Percentiles rank a stretch among this genome's conserved stretches.
Conservation (phyloP, 495 filamentous ascomycete species). For the Penicillium ochrochloron region DNA sequence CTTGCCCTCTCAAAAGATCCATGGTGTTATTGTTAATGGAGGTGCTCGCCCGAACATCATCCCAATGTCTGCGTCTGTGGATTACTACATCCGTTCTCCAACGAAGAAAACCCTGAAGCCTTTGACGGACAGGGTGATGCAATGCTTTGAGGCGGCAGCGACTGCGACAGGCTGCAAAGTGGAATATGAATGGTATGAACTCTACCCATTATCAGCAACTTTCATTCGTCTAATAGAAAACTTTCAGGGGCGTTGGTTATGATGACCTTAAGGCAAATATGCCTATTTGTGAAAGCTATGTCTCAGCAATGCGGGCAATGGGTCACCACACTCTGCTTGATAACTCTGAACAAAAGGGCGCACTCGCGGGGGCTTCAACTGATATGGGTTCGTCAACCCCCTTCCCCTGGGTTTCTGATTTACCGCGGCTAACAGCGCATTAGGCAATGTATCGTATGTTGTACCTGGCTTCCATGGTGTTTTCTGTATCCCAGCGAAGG, state of each 20-base stretch:
- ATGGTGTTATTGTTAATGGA: slow-evolving; percentile 52
- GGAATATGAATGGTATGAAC: slow-evolving; percentile 43
- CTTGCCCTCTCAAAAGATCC: slow-evolving; percentile 46
- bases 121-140: slow-evolving; percentile 53
- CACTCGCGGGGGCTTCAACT: slow-evolving; percentile 37
- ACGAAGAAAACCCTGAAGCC: slow-evolving; percentile 47
- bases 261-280: slow-evolving; percentile 55
- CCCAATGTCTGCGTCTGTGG: slow-evolving; percentile 54
- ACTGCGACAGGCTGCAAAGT: slow-evolving; percentile 60
- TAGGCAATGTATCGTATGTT: slow-evolving; percentile 63
- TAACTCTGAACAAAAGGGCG: slow-evolving; percentile 41
- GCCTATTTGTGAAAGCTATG: slow-evolving; percentile 56
- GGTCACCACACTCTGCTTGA: slow-evolving; percentile 49
- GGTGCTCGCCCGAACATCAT: slow-evolving; percentile 58
- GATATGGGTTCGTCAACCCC: slow-evolving; percentile 40
- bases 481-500: slow-evolving; percentile 56
- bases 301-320: slow-evolving; percentile 54
- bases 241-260: slow-evolving; percentile 50
- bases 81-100: slow-evolving; percentile 61
- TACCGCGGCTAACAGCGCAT: background rate
- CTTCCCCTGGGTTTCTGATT: background rate
- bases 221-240: background rate
- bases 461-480: slow-evolving; percentile 63
- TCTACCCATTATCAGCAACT: background rate
- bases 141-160: slow-evolving; percentile 63